Evolutionary conservation across 768 basidiomycete genomes (phyloP).

Genomic region (Pulveroboletus sp.): DNA sequence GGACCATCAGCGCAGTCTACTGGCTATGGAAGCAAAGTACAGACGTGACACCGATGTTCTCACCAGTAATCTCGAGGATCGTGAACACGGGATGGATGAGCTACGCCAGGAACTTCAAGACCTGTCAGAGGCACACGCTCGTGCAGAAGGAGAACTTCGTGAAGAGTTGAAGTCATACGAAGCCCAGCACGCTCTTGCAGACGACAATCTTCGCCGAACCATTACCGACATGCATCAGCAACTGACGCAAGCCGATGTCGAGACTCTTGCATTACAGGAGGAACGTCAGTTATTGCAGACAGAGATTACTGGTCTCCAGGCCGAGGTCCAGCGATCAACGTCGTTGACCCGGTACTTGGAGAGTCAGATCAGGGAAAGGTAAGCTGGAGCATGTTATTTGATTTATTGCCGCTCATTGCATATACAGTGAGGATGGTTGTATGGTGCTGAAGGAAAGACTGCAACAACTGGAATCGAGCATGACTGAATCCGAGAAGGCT

Average conservation of each 20-base stretch:
- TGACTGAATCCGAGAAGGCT: conserved; percentile 54
- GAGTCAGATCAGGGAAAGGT: conserved; percentile 63
- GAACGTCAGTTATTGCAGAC: conserved; percentile 54
- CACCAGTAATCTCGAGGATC: conserved; percentile 37
- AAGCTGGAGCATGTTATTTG: conserved; percentile 13
- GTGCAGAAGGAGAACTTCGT: conserved; percentile 29
- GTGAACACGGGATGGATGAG: conserved; percentile 30
- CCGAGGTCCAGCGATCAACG: conserved; percentile 61
- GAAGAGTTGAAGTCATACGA: conserved; percentile 26
- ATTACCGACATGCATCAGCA: conserved; percentile 36
- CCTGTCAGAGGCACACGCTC: conserved; percentile 33
- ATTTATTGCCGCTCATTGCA: conserved; percentile 4
- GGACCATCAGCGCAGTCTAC: conserved; percentile 17
- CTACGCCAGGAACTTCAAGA: conserved; percentile 40
- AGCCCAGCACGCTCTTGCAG: conserved; percentile 27
- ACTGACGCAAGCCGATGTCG: conserved; percentile 39
- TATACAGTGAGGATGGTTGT: conserved; percentile 47
- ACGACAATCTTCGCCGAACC: conserved; percentile 37
- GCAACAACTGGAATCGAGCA: conserved; percentile 40
- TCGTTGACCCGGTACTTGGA: conserved; percentile 65
- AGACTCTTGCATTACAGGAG: conserved; percentile 39
- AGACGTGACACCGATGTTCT: conserved; percentile 34
- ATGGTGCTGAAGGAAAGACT: conserved; percentile 38
- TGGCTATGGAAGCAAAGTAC: conserved; percentile 34
- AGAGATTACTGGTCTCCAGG: conserved; percentile 56